phyloP scores from a whole-genome alignment of 2,329 filamentous ascomycete genomes.

The Fusarium camptoceras region DNA sequence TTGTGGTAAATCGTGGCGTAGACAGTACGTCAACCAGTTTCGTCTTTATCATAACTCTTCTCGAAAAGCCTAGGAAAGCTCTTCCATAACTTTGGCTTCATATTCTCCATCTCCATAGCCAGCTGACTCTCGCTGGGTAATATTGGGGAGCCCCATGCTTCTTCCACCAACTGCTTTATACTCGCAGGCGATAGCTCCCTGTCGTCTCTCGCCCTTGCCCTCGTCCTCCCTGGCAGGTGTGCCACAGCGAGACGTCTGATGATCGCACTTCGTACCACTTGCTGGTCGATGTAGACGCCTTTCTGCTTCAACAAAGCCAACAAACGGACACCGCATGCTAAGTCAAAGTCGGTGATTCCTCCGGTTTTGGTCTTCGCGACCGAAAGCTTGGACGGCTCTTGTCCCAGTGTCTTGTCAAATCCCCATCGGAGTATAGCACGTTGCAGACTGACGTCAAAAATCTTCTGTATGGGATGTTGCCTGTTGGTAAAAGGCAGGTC shows the following conservation, averaged over 20 bases:
- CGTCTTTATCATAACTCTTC: constrained; percentile 44
- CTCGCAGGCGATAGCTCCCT: constrained; percentile 48
- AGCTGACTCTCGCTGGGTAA: constrained; percentile 43
- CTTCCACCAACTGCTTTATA: constrained; percentile 50
- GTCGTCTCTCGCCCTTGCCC: constrained; percentile 47
- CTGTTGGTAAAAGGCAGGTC: constrained; percentile 58
- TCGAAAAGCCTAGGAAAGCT: constrained; percentile 47
- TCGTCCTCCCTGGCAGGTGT: constrained; percentile 45
- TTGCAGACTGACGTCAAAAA: constrained; percentile 59
- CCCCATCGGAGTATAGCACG: constrained; percentile 58
- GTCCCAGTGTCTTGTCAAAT: constrained; percentile 55
- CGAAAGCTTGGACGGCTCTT: constrained; percentile 27
- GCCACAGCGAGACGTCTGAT: constrained; percentile 49
- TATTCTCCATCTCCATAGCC: constrained; percentile 45
- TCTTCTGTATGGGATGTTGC: constrained; percentile 60
- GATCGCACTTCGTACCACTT: constrained; percentile 47
- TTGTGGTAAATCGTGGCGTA: constrained; percentile 4
- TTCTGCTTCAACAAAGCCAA: constrained; percentile 51
- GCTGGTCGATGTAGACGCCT: constrained; percentile 52
- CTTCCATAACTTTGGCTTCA: constrained; percentile 48
- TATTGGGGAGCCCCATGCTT: constrained; percentile 52
- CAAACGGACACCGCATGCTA: constrained; percentile 54
- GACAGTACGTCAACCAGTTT: background rate
- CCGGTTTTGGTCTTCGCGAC: constrained; percentile 17
- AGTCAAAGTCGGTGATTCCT: constrained; percentile 46